Percentiles rank a stretch among this genome's conserved stretches.
Conservation (phyloP, 441 rosid genomes). For the Biscutella laevigata region DNA sequence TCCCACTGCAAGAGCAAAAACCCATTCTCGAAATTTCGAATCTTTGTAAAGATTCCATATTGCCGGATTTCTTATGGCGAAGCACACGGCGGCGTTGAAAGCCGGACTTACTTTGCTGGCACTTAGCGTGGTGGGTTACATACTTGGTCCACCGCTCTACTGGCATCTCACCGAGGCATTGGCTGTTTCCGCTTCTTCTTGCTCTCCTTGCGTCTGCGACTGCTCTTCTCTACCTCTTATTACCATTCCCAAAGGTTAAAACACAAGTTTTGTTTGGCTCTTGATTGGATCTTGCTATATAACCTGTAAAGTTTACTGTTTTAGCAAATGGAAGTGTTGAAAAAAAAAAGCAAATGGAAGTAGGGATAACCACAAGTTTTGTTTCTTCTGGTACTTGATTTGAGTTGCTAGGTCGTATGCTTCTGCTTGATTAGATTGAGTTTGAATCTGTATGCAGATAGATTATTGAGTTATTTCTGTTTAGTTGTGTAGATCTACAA, state of each 20-base stretch:
- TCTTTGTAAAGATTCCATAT: background rate
- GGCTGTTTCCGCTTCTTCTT: slow-evolving; percentile 35
- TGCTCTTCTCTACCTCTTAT: slow-evolving; percentile 79
- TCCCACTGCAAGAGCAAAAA: too few relatives aligned
- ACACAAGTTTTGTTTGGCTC: slow-evolving; percentile 6
- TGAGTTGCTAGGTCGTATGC: background rate
- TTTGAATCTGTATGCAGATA: background rate
- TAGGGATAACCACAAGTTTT: background rate
- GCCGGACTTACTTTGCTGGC: slow-evolving; percentile 42
- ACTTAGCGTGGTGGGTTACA: slow-evolving; percentile 54
- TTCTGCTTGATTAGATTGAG: background rate
- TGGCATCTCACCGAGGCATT: slow-evolving; percentile 84
- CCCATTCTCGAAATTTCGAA: slow-evolving; percentile 7
- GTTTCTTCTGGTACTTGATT: background rate
- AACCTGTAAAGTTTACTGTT: slow-evolving; percentile 3
- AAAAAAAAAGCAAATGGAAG: background rate
- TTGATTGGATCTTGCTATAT: slow-evolving; percentile 29
- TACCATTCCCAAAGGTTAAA: slow-evolving; percentile 65
- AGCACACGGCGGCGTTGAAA: slow-evolving; percentile 58
- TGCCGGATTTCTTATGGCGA: slow-evolving; percentile 25
- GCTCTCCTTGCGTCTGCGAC: slow-evolving; percentile 67
- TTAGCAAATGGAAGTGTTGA: background rate
- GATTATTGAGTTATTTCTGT: background rate
- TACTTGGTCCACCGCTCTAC: slow-evolving; percentile 84
- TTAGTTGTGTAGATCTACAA: background rate